Evolutionary conservation across 2,329 filamentous ascomycete genomes (phyloP).

Genomic region (Calonectria ilicicola): DNA sequence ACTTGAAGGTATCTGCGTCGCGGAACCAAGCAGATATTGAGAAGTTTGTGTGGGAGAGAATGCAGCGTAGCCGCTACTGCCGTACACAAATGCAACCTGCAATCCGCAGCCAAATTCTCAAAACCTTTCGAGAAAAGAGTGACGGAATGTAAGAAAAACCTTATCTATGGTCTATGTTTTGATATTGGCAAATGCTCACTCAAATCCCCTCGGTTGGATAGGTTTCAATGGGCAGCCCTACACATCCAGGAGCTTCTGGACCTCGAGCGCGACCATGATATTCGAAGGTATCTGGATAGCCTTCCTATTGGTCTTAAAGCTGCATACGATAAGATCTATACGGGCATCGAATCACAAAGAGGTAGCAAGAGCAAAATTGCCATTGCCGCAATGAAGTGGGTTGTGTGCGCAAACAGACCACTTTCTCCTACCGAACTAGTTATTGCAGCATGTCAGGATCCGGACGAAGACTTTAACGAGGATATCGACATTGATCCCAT

Average conservation of each 20-base stretch:
- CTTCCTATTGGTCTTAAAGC: slow-evolving; percentile 19
- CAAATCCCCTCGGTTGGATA: background rate
- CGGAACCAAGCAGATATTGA: slow-evolving; percentile 32
- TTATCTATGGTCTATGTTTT: background rate
- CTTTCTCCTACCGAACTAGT: background rate
- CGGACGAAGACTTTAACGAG: background rate
- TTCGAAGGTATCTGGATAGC: slow-evolving; percentile 17
- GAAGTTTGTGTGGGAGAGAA: slow-evolving; percentile 13
- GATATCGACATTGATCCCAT: background rate
- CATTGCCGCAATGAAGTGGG: background rate
- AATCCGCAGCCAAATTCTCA: slow-evolving; percentile 5
- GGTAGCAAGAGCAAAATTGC: background rate
- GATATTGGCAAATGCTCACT: background rate
- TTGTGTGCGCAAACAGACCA: background rate
- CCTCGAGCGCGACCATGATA: slow-evolving; percentile 12
- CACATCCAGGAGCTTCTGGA: slow-evolving; percentile 26
- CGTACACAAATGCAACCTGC: slow-evolving; percentile 4
- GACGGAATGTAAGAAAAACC: slow-evolving; percentile 23
- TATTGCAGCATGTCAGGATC: background rate
- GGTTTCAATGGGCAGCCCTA: slow-evolving; percentile 36
- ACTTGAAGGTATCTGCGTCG: slow-evolving; percentile 21
- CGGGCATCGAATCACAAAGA: background rate
- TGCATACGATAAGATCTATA: slow-evolving; percentile 19
- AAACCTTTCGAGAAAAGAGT: slow-evolving; percentile 21
- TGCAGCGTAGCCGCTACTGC: slow-evolving; percentile 11